Evolutionary conservation across 352 stramenopile genomes (phyloP).

Genomic region (Salisapilia sapeloensis): DNA sequence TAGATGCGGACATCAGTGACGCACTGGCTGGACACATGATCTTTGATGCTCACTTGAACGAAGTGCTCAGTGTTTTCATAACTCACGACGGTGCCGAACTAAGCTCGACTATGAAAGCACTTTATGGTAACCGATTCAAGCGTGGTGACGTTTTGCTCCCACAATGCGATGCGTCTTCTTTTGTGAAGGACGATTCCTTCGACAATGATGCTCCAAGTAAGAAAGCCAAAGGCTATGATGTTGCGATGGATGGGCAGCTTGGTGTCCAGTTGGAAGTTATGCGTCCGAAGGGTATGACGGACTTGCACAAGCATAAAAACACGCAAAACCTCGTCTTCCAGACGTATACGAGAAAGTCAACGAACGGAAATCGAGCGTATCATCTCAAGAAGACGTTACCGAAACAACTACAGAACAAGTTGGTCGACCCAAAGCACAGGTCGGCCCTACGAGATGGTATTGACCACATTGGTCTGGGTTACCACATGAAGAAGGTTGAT

Average conservation of each 20-base stretch:
- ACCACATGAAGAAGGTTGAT: constrained; percentile 30
- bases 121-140: constrained; percentile 32
- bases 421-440: constrained; percentile 9
- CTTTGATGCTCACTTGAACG: constrained; percentile 56
- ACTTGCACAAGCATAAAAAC: no score
- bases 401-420: constrained; percentile 18
- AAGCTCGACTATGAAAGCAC: constrained; percentile 22
- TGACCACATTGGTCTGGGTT: constrained; percentile 48
- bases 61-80: constrained; percentile 35
- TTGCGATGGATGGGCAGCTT: no score
- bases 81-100: constrained; percentile 22
- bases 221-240: no score
- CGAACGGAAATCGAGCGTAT: constrained; percentile 23
- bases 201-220: no score
- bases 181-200: no score
- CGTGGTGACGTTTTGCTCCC: constrained; percentile 27
- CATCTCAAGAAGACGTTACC: constrained; percentile 52
- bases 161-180: no score
- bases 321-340: constrained; percentile 41
- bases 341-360: constrained; percentile 24
- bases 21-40: no score
- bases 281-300: no score
- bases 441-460: no score
- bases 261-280: no score
- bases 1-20: no score